Evolutionary conservation across 345 rosid genomes (phyloP).

Genomic region (Heritiera fomes): DNA sequence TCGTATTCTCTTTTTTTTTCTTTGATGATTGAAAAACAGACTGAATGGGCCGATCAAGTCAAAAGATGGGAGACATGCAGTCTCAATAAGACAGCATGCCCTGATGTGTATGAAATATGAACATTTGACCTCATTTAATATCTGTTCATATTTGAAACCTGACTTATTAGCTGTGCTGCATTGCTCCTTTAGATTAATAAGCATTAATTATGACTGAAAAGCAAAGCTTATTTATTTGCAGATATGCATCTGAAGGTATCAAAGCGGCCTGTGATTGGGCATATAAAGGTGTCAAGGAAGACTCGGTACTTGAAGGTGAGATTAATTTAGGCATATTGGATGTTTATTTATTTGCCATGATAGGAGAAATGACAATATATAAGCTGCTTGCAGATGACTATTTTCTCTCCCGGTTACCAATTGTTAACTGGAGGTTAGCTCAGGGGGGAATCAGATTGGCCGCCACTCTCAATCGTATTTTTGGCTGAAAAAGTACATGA

Average conservation of each 20-base stretch:
- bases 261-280: slow-evolving; percentile 91
- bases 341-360: background rate
- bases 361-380: slow-evolving; percentile 20
- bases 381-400: slow-evolving; percentile 57
- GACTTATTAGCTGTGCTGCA: too few species aligned
- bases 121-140: background rate
- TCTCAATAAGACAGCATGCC: slow-evolving; percentile 52
- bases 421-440: slow-evolving; percentile 65
- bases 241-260: slow-evolving; percentile 84
- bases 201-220: background rate
- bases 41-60: slow-evolving; percentile 63
- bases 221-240: slow-evolving; percentile 17
- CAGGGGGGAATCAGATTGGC: slow-evolving; percentile 87
- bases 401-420: slow-evolving; percentile 68
- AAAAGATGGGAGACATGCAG: slow-evolving; percentile 68
- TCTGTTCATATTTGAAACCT: background rate
- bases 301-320: slow-evolving; percentile 61
- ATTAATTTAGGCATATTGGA: background rate
- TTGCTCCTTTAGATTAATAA: background rate
- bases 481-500: slow-evolving; percentile 31
- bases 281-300: slow-evolving; percentile 66
- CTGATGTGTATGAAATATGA: slow-evolving; percentile 52
- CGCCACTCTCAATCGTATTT: slow-evolving; percentile 75
- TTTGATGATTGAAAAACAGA: slow-evolving; percentile 34
- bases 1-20: too few species aligned